phyloP scores from a whole-genome alignment of 768 basidiomycete genomes.

The Suillus weaverae region DNA sequence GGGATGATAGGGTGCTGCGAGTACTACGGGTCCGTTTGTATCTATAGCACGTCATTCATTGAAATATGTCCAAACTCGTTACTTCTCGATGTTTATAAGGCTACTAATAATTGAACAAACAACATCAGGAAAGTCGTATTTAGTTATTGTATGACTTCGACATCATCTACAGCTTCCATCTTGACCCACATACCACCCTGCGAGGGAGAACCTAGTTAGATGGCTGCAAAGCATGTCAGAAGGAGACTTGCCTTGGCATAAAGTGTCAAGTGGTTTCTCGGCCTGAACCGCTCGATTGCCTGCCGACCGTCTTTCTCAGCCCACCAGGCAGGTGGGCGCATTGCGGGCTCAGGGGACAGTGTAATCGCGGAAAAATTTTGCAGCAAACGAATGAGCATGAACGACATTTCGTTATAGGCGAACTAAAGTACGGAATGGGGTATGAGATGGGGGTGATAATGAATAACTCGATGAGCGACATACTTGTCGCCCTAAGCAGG shows the following conservation, averaged over 20 bases:
- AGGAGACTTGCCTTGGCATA: constrained; percentile 36
- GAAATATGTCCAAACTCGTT: background rate
- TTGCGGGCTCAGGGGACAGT: constrained; percentile 24
- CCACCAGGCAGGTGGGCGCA: constrained; percentile 29
- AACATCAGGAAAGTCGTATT: background rate
- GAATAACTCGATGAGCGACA: constrained; percentile 13
- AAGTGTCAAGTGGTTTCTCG: constrained; percentile 28
- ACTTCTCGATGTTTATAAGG: background rate
- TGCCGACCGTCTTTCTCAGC: constrained; percentile 23
- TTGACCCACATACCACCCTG: constrained; percentile 49
- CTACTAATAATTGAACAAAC: background rate
- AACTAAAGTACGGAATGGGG: constrained; percentile 27
- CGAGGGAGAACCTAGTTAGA: background rate
- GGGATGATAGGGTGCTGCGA: background rate
- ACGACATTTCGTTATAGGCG: constrained; percentile 32
- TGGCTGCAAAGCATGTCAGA: background rate
- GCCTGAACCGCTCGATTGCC: constrained; percentile 26
- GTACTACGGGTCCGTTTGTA: background rate
- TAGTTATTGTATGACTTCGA: constrained; percentile 23
- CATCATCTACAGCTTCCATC: constrained; percentile 33
- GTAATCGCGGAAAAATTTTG: constrained; percentile 27
- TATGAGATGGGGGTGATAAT: constrained; percentile 7
- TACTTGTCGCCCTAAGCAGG: constrained; percentile 37
- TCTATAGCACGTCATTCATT: background rate
- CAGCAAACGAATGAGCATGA: constrained; percentile 29